Evolutionary conservation across 257 asterid genomes (phyloP), one percentile per base, ranked within the genome.

Genomic region (Misopates orontium): DNA sequence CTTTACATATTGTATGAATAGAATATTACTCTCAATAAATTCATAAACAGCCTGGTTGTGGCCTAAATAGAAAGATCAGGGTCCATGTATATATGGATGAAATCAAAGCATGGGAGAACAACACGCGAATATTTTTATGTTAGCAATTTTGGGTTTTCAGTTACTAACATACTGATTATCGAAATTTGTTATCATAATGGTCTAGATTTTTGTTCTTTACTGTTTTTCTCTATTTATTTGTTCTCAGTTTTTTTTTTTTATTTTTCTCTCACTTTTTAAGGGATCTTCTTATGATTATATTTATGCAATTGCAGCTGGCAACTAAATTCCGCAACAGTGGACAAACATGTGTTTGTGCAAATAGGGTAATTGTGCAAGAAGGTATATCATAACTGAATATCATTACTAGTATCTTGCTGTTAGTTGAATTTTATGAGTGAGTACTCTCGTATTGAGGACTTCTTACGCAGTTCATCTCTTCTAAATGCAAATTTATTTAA

Each of bases 271-370:
- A n/a, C 52, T 66, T 15, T 48, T 65, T 53, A 50, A 61, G 60
- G 52, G 40, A 18, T 17, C 66, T 21, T 56, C 50, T 62, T 68
- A 59, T 48, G 61, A 59, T 73, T 50, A 67, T 61, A 50, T 61
- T 62, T 69, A 13, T 76, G 63, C 75, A 36, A 75, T 75, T 80
- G 82, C 94, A 91, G 98, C 68, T 94, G 71, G 96, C 95, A 13
- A 80, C 96, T 49, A 90, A 94, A 78, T 94, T 94, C 79, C 95
- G 96, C 13, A 94, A 94, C 79, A 94, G 95, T 75, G 99, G 99
- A 62, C 98, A 94, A 82, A 94, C 99, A 28, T 94, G 99, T 67
- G 93, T 94, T 50, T 94, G 99, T 50, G 99, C 99, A 71, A 94
- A 94, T 72, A 86, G 98, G 79, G 57, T 90, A 69, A 85, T 94